Base-by-base conservation (phyloP, 2,329 filamentous ascomycete genomes). In the Talaromyces sp. region DNA sequence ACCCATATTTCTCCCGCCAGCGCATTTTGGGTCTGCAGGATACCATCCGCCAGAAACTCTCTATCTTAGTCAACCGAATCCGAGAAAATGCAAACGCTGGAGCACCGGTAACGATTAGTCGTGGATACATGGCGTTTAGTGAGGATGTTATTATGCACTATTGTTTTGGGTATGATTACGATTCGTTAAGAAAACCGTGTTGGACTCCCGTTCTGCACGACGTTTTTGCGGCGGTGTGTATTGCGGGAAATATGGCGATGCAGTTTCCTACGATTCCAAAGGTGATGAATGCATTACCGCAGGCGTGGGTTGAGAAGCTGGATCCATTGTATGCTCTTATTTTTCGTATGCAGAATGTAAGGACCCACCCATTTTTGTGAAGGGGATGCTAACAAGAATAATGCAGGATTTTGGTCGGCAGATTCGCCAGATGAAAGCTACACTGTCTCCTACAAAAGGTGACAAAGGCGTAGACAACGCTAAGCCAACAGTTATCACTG, bases 131-230 rank as follows among this genome's bases (percentile, higher is more conserved):
- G 56, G 46, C 56, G 24, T 58, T 58, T 29, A 58, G 56, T 19
- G 56, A 58, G 43, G 56, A 58, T 43, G 56, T 58, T 5, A 58
- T 58, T 21, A 58, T 58, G 56, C 35, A 58, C 29, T 58, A 52
- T 52, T 58, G 56, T 27, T 58, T 58, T 58, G 49, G 56, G 46
- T 58, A 53, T 49, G 49, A 58, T 58, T 58, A 58, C 49, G 49
- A 58, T 21, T 53, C 56, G 56, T 53, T 58, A 43, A 52, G 32
- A 11, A 58, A 58, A 43, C 46, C 31, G 14, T 32, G 3, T 14
- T 58, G 56, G 56, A 19, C 21, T 14, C 56, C 56, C 9, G 43
- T 53, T 35, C 29, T 58, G 46, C 56, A 58, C 4, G 56, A 58
- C 41, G 21, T 49, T 19, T 53, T 58, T 21, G 31, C 49, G 21